phyloP scores from a whole-genome alignment of 352 stramenopile genomes.

The Globisporangium carolinianum region DNA sequence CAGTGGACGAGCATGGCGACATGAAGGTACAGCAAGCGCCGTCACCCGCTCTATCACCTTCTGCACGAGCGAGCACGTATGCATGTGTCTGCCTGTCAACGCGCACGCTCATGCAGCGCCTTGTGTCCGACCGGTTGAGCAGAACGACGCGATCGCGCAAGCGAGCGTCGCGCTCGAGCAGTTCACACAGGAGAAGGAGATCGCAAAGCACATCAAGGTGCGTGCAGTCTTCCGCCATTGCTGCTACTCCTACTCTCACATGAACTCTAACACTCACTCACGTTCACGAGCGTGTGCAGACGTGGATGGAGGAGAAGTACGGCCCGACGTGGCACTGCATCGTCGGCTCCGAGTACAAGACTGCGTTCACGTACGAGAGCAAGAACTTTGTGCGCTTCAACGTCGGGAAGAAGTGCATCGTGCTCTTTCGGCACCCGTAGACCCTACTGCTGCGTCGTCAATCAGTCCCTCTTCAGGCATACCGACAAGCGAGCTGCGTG shows the following conservation, averaged over 20 bases:
- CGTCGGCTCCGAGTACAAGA: conserved; percentile 73
- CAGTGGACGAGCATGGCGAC: conserved; percentile 80
- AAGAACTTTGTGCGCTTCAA: conserved; percentile 86
- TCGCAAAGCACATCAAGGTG: too few species aligned
- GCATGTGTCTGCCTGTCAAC: too few species aligned
- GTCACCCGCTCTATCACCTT: not conserved
- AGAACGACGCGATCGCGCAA: conserved; percentile 65
- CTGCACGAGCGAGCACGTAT: too few species aligned
- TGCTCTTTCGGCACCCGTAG: conserved; percentile 67
- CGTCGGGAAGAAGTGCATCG: conserved; percentile 83
- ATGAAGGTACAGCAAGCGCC: conserved; percentile 46
- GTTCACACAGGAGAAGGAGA: too few species aligned
- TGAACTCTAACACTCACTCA: not conserved
- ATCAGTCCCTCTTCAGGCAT: too few species aligned
- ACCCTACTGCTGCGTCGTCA: not conserved
- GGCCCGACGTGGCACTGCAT: conserved; percentile 71
- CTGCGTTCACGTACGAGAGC: conserved; percentile 67
- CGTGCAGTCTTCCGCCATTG: too few species aligned
- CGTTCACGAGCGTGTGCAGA: conserved; percentile 9
- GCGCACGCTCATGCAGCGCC: not conserved
- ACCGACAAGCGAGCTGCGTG: too few species aligned
- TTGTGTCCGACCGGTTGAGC: not conserved
- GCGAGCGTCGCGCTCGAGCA: conserved; percentile 9
- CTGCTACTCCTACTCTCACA: too few species aligned
- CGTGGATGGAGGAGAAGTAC: conserved; percentile 44